Base-by-base conservation (phyloP, 202 grass and related monocot species). In the Carex sylvatica region DNA sequence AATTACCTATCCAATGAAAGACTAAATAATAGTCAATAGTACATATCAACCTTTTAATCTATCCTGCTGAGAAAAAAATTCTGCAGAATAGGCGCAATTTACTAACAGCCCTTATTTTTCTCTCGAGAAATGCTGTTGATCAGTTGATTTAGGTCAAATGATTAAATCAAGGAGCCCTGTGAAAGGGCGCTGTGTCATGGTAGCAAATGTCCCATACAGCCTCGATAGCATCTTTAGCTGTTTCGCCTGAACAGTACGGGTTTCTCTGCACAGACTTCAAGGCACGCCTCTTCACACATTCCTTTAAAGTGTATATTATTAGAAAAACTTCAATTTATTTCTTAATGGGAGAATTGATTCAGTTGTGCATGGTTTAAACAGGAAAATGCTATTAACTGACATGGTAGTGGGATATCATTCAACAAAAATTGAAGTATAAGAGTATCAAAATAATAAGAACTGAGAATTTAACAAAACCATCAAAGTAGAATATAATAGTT, bases 191-290 rank as follows among this genome's bases (percentile, higher is more conserved):
- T 3, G 93, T 87, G 78, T 97, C 91, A 72, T 93, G 86, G 77
- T 93, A 93, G 85, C 91, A 97, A 77, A 93, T 89, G 84, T 93
- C 58, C 93, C 93, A 93, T 13, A 97, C 85, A 65, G 93, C 66
- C 63, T 91, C 91, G 49, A 97, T 78, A 61, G 91, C 93, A 85
- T 93, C 93, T 79, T 93, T 93, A 47, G 93, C 87, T 72, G 87
- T 72, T 16, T 83, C 15, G 66, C 84, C 89, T 0, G 89, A 85
- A 55, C 93, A 93, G 81, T 88, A 55, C 3, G 93, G 93, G 28
- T 97, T 97, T 6, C 1, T 13, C 58, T 83, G 85, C 67, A 97
- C 49, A 38, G 93, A 97, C 74, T 36, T 58, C 81, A 91, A 80
- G 65, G 93, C 38, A 4, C 93, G 85, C 65, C 91, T 88, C 91